These are phyloP conservation scores for Coniochaeta sp. DNA, from an alignment of 2,329 filamentous ascomycete genomes.

Conservation along the genomic window DNA sequence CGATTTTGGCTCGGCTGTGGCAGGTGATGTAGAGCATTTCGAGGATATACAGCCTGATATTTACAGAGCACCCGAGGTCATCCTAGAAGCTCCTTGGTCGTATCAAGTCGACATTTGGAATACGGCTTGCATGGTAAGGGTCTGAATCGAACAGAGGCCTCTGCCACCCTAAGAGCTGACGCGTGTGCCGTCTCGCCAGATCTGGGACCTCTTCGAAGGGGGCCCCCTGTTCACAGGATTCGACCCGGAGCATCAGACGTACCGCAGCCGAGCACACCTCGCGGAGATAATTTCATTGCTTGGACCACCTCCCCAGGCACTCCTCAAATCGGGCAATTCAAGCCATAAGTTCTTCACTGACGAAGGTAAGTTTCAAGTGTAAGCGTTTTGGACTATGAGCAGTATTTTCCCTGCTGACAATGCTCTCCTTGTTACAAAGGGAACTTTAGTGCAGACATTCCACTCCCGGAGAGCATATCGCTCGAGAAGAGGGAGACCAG, in stretches of 20 bases:
- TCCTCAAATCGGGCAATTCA: constrained; percentile 19
- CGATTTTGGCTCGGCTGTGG: constrained; percentile 40
- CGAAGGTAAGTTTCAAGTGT: constrained; percentile 16
- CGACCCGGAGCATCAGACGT: constrained; percentile 30
- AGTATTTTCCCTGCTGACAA: neutral
- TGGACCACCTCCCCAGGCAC: constrained; percentile 27
- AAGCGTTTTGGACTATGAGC: neutral
- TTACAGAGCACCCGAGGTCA: constrained; percentile 37
- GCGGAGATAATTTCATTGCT: constrained; percentile 39
- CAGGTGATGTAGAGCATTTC: constrained; percentile 22
- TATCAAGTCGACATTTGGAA: constrained; percentile 45
- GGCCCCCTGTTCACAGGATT: constrained; percentile 31
- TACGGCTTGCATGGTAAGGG: constrained; percentile 38
- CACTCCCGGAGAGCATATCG: constrained; percentile 14
- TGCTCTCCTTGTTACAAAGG: constrained; percentile 12
- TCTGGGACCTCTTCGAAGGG: constrained; percentile 42
- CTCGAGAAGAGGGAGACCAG: constrained; percentile 28
- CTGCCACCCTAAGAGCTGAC: neutral
- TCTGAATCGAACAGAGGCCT: neutral
- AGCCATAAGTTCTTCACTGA: constrained; percentile 30
- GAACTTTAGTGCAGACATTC: constrained; percentile 13
- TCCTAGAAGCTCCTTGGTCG: constrained; percentile 35
- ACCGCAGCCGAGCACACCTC: constrained; percentile 37
- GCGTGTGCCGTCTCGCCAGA: constrained; percentile 20
- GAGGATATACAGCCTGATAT: constrained; percentile 30